phyloP scores from a whole-genome alignment of 2,329 filamentous ascomycete genomes.

The Calonectria pseudoreteaudii region DNA sequence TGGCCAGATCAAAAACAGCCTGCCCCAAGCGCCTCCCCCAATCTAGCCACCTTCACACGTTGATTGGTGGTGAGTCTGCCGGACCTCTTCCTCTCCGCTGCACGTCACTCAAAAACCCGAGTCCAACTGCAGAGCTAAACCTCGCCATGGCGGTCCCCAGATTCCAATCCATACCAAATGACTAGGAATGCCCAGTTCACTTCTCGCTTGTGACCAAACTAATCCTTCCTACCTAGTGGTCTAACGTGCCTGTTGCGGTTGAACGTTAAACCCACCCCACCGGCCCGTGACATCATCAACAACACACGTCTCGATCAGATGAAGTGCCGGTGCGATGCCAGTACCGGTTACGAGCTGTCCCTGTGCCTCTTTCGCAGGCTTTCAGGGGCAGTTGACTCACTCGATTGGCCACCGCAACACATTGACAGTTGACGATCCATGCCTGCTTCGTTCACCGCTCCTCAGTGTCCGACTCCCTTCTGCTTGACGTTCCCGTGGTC shows the following conservation, averaged over 20 bases:
- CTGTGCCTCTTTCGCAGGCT: not conserved
- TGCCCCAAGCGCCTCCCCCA: conserved; percentile 39
- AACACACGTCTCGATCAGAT: not conserved
- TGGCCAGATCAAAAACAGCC: conserved; percentile 24
- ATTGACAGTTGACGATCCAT: conserved; percentile 36
- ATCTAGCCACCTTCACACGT: conserved; percentile 13
- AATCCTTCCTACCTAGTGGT: not conserved
- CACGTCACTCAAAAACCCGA: conserved; percentile 30
- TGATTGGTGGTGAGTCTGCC: conserved; percentile 37
- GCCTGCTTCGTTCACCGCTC: conserved; percentile 39
- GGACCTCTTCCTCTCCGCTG: conserved; percentile 29
- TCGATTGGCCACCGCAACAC: conserved; percentile 24
- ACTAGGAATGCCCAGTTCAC: conserved; percentile 8
- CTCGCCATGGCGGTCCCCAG: conserved; percentile 18
- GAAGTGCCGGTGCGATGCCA: not conserved
- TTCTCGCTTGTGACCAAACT: not conserved
- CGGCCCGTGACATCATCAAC: conserved; percentile 7
- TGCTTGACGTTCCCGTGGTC: conserved; percentile 15
- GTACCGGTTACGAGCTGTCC: not conserved
- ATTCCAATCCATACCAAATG: conserved; percentile 6
- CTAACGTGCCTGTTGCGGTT: not conserved
- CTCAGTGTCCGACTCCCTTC: conserved; percentile 14
- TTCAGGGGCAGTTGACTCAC: conserved; percentile 2
- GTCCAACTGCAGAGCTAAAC: conserved; percentile 23
- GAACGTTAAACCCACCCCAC: not conserved